Percentiles rank a stretch among this genome's conserved stretches.
Conservation (phyloP, 1,284 basidiomycete species). For the Vanrija sp. region DNA sequence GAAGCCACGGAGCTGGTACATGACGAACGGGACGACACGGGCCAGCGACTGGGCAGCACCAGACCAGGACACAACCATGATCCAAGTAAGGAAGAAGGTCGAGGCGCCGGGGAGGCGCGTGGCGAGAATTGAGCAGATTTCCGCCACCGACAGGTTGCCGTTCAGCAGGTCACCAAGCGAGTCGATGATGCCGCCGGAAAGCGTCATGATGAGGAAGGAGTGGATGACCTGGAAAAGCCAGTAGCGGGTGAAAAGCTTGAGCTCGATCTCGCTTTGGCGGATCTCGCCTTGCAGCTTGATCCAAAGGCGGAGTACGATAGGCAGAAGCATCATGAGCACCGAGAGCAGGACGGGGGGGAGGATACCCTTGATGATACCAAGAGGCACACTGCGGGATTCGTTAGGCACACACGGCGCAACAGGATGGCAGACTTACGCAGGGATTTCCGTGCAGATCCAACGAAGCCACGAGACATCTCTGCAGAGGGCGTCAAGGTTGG, state of each 20-base stretch:
- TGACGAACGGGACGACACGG: conserved; percentile 65
- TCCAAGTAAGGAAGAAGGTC: conserved; percentile 88
- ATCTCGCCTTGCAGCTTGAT: conserved; percentile 44
- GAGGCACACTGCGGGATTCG: conserved; percentile 46
- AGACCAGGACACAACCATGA: conserved; percentile 55
- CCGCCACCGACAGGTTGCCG: conserved; percentile 57
- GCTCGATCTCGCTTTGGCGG: conserved; percentile 69
- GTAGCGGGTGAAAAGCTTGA: conserved; percentile 85
- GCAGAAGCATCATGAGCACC: conserved; percentile 84
- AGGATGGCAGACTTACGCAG: conserved; percentile 32
- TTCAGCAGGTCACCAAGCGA: conserved; percentile 57
- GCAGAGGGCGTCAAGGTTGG: conserved; percentile 74
- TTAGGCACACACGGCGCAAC: not conserved
- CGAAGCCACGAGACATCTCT: conserved; percentile 51
- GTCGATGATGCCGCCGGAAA: conserved; percentile 73
- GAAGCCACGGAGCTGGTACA: conserved; percentile 82
- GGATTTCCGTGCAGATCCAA: conserved; percentile 71
- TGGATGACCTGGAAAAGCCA: conserved; percentile 90
- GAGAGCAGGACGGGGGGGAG: conserved; percentile 80
- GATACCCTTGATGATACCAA: conserved; percentile 88
- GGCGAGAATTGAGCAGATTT: conserved; percentile 65
- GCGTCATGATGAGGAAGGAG: conserved; percentile 81
- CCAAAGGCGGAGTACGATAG: conserved; percentile 65
- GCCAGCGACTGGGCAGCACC: conserved; percentile 75
- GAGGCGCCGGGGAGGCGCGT: conserved; percentile 74